phyloP scores from a whole-genome alignment of 495 filamentous ascomycete species.

The Chaetomium cochliodes region DNA sequence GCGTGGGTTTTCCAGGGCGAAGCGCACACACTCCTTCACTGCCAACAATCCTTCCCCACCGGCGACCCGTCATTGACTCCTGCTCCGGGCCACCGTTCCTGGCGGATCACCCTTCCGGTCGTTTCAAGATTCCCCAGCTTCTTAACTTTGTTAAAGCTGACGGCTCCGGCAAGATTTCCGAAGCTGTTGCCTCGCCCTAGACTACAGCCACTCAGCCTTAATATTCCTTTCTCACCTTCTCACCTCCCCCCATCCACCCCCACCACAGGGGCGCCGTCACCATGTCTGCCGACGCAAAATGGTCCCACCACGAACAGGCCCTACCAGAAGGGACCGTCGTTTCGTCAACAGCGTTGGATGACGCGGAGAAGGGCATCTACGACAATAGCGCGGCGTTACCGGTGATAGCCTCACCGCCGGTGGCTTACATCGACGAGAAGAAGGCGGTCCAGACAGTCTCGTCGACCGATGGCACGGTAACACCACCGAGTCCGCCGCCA shows the following conservation, averaged over 20 bases:
- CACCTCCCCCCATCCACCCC: neutral
- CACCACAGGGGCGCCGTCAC: neutral
- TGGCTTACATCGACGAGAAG: conserved; percentile 33
- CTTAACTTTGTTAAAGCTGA: neutral
- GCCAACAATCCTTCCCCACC: conserved; percentile 4
- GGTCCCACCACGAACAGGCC: conserved; percentile 26
- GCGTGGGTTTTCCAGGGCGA: conserved; percentile 2
- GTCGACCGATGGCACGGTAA: conserved; percentile 41
- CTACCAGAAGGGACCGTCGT: conserved; percentile 8
- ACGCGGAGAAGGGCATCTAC: conserved; percentile 45
- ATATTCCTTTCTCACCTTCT: neutral
- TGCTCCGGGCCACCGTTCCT: neutral
- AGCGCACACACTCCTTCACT: neutral
- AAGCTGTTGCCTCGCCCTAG: neutral
- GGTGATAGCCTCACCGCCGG: conserved; percentile 27
- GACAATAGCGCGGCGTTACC: conserved; percentile 35
- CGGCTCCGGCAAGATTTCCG: neutral
- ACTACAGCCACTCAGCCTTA: neutral
- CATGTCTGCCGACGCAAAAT: conserved; percentile 22
- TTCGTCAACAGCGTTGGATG: conserved; percentile 33
- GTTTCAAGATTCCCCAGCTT: neutral
- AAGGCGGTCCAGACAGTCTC: conserved; percentile 28
- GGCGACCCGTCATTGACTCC: conserved; percentile 8
- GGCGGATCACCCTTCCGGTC: conserved; percentile 13
- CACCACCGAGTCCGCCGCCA: conserved; percentile 21